Percentiles rank a stretch among this genome's conserved stretches.
Evolutionary conservation across 148 eudicot genomes (phyloP).

Genomic region (Rheum nobile): DNA sequence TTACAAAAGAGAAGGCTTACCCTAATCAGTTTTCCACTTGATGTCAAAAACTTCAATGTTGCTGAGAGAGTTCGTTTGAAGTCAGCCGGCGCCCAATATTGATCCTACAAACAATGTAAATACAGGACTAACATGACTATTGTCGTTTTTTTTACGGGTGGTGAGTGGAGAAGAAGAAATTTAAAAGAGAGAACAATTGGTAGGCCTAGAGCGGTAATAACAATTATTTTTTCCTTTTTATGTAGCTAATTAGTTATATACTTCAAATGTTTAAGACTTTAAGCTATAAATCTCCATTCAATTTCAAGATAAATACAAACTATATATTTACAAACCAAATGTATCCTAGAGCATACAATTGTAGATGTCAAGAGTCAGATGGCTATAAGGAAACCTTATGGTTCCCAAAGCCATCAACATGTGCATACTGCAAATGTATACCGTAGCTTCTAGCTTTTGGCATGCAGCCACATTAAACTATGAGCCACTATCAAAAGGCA

Average conservation of each 20-base stretch:
- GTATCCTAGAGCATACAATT: not conserved
- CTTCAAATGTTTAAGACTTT: not conserved
- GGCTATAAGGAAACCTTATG: not conserved
- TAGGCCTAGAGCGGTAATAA: not conserved
- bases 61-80: slow-evolving; percentile 74
- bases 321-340: not conserved
- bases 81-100: slow-evolving; percentile 98
- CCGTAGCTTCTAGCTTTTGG: not conserved
- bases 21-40: slow-evolving; percentile 77
- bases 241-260: not conserved
- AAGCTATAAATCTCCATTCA: not conserved
- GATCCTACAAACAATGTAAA: slow-evolving; percentile 41
- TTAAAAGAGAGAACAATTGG: not conserved
- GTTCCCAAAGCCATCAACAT: not conserved
- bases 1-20: slow-evolving; percentile 21
- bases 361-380: not conserved
- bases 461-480: not conserved
- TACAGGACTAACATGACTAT: not conserved
- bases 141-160: not conserved
- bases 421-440: not conserved
- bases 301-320: not conserved
- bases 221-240: not conserved
- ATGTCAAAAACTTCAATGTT: slow-evolving; percentile 71
- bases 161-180: not conserved
- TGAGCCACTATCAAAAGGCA: not conserved